phyloP scores from a whole-genome alignment of 352 stramenopile genomes.

The Globisporangium parvum region DNA sequence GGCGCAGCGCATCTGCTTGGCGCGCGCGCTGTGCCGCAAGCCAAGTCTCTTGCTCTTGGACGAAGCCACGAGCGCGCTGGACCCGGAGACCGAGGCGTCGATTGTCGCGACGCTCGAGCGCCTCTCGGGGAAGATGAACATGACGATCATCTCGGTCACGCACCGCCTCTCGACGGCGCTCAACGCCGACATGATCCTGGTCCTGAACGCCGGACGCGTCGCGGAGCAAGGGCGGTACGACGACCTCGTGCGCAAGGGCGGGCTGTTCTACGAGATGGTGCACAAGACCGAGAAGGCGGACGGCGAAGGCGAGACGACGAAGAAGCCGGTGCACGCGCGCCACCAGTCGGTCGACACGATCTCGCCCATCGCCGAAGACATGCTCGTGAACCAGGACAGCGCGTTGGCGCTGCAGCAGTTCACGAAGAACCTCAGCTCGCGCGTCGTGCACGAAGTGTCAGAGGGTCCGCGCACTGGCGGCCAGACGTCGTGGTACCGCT shows the following conservation, averaged over 20 bases:
- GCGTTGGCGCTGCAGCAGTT: conserved; percentile 77
- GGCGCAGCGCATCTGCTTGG: conserved; percentile 82
- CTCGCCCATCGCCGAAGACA: conserved; percentile 30
- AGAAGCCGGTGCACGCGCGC: conserved; percentile 20
- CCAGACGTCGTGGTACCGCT: conserved; percentile 69
- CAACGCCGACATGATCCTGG: conserved; percentile 79
- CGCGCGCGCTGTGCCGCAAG: conserved; percentile 71
- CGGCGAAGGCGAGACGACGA: conserved; percentile 38
- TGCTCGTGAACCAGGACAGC: conserved; percentile 44
- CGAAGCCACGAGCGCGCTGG: conserved; percentile 82
- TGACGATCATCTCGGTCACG: conserved; percentile 88
- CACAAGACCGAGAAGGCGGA: conserved; percentile 58
- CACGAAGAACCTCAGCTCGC: conserved; percentile 72
- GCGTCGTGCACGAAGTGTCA: conserved; percentile 51
- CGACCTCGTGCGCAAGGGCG: conserved; percentile 52
- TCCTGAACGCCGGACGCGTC: conserved; percentile 69
- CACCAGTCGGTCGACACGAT: conserved; percentile 35
- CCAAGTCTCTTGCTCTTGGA: conserved; percentile 78
- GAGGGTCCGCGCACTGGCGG: conserved; percentile 32
- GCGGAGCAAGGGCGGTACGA: conserved; percentile 79
- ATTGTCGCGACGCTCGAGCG: conserved; percentile 80
- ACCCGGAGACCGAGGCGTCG: conserved; percentile 81
- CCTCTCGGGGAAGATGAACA: conserved; percentile 78
- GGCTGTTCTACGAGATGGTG: conserved; percentile 84
- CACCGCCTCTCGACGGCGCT: conserved; percentile 79